These are phyloP conservation scores for Zygosaccharomyces pseudorouxii DNA, from an alignment of 805 yeast genomes.

Conservation along the genomic window DNA sequence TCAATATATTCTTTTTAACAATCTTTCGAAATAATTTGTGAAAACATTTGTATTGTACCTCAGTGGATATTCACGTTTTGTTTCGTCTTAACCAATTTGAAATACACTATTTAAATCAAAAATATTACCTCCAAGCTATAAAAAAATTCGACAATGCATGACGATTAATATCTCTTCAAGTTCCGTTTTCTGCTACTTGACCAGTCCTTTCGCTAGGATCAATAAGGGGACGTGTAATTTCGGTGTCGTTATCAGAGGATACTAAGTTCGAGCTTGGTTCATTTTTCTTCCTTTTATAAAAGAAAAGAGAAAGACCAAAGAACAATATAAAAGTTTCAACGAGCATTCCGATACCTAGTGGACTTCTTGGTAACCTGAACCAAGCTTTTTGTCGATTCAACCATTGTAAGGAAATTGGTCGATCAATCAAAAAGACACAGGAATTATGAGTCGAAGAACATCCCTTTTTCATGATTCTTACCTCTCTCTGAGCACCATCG, in stretches of 20 bases:
- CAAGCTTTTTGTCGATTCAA: conserved; percentile 48
- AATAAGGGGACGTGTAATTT: conserved; percentile 3
- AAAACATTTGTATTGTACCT: background rate
- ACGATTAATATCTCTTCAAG: background rate
- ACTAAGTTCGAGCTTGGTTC: background rate
- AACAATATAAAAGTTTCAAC: conserved; percentile 46
- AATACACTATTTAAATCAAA: background rate
- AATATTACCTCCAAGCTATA: background rate
- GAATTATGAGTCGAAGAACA: conserved; percentile 43
- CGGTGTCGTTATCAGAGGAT: background rate
- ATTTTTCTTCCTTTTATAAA: background rate
- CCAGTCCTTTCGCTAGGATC: background rate
- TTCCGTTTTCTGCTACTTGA: background rate
- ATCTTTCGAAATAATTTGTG: no score
- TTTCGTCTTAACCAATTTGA: background rate
- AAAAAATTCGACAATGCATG: background rate
- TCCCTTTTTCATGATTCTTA: conserved; percentile 56
- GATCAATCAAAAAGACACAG: conserved; percentile 63
- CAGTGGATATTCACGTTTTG: background rate
- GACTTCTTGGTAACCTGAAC: conserved; percentile 60
- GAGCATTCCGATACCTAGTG: conserved; percentile 62
- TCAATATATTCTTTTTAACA: no score
- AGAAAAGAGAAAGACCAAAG: conserved; percentile 2
- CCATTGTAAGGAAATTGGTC: conserved; percentile 66
- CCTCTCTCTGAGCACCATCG: conserved; percentile 53